These are phyloP conservation scores for Trametes coccinea DNA, from an alignment of 768 basidiomycete species.

Conservation along the genomic window DNA sequence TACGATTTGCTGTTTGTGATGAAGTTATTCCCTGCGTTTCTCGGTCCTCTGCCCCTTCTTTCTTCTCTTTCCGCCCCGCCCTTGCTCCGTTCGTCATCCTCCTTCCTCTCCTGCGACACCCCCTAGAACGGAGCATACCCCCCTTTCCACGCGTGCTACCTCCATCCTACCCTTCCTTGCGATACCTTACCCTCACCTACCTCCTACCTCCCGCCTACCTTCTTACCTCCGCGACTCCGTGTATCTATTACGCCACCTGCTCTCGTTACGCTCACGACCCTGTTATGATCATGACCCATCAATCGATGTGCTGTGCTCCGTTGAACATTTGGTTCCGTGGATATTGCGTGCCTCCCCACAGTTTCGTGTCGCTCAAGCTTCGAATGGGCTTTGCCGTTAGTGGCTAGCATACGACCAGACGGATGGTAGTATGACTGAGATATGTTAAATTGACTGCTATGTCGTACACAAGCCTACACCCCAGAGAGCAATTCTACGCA, in stretches of 20 bases:
- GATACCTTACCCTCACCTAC: constrained; percentile 5
- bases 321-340: background rate
- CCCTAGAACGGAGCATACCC: background rate
- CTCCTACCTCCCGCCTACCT: background rate
- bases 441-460: background rate
- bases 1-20: constrained; percentile 6
- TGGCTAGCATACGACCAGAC: too few species aligned
- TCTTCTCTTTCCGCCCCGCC: too few species aligned
- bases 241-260: constrained; percentile 18
- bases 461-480: constrained; percentile 17
- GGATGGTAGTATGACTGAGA: too few species aligned
- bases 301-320: constrained; percentile 4
- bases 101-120: constrained; percentile 5
- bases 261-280: constrained; percentile 24
- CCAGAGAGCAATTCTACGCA: background rate
- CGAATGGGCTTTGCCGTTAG: too few species aligned
- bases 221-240: background rate
- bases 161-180: background rate
- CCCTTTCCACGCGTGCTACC: background rate
- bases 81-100: background rate
- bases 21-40: constrained; percentile 21
- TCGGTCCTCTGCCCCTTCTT: too few species aligned
- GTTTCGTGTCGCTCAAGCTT: too few species aligned
- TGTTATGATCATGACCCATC: constrained; percentile 19
- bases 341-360: too few species aligned